Conservation (phyloP, 306 rosid species). For the Abrus pulchellus region DNA sequence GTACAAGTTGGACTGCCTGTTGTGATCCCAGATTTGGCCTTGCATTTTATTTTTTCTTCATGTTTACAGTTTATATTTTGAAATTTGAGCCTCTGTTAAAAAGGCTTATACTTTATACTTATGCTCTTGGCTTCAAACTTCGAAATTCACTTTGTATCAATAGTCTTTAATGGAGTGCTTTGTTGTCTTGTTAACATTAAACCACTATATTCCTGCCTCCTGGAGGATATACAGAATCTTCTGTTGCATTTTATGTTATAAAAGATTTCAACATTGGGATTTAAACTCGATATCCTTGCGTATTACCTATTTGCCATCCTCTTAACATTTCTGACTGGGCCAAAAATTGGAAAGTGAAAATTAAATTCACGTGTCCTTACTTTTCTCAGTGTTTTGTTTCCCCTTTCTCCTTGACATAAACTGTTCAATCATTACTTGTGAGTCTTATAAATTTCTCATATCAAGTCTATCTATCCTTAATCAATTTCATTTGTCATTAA, state of each 20-base stretch:
- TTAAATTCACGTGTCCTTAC: slow-evolving; percentile 7
- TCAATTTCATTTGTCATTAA: slow-evolving; percentile 31
- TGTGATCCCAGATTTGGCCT: slow-evolving; percentile 26
- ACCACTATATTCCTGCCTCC: slow-evolving; percentile 31
- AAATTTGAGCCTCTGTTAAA: slow-evolving; percentile 12
- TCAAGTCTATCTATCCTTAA: slow-evolving; percentile 23
- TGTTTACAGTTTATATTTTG: slow-evolving; percentile 20
- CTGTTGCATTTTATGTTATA: slow-evolving; percentile 29
- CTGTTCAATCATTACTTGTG: slow-evolving; percentile 36
- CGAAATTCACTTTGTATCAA: slow-evolving; percentile 1
- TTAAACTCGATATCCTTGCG: slow-evolving; percentile 1
- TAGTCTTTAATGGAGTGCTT: slow-evolving; percentile 28
- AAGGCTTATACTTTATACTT: slow-evolving; percentile 8
- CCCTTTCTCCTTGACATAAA: slow-evolving; percentile 29
- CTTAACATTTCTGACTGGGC: slow-evolving; percentile 6
- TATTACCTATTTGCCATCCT: slow-evolving; percentile 13
- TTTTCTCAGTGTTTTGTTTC: slow-evolving; percentile 22
- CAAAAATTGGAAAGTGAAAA: slow-evolving; percentile 43
- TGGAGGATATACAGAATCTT: slow-evolving; percentile 18
- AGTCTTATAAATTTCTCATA: slow-evolving; percentile 15
- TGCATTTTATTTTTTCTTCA: slow-evolving; percentile 6
- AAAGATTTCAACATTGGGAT: slow-evolving; percentile 32
- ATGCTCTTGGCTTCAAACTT: slow-evolving; percentile 30
- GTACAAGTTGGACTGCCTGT: slow-evolving; percentile 21
- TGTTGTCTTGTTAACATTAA: slow-evolving; percentile 17